Evolutionary conservation across 31 red algal genomes (phyloP).

Genomic region (Asparagopsis taxiformis): DNA sequence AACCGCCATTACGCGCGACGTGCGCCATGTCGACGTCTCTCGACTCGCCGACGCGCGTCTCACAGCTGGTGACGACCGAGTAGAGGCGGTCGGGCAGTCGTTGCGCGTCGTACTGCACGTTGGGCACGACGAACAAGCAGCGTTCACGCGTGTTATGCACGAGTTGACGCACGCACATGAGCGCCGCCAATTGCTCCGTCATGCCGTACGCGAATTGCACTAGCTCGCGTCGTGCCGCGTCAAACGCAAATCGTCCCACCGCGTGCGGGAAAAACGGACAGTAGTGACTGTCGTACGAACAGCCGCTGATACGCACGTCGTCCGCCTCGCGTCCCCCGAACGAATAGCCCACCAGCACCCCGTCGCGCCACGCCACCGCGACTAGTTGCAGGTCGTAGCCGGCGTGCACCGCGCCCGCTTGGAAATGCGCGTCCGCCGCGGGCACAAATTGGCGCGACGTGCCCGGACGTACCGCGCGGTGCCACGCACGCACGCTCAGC

Average conservation of each 20-base stretch:
- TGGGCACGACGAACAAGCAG: conserved; percentile 16
- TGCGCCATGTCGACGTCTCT: too few relatives aligned
- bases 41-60: too few relatives aligned
- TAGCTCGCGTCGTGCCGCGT: conserved; percentile 25
- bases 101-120: background rate
- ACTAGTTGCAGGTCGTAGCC: conserved; percentile 48
- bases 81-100: too few relatives aligned
- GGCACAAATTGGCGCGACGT: too few relatives aligned
- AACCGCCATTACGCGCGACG: too few relatives aligned
- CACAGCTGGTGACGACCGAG: too few relatives aligned
- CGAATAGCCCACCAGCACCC: conserved; percentile 30
- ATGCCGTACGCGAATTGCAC: conserved; percentile 11
- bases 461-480: too few relatives aligned
- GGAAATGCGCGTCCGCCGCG: background rate
- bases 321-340: conserved; percentile 13
- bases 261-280: conserved; percentile 40
- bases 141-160: conserved; percentile 26
- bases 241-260: conserved; percentile 62
- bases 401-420: conserved; percentile 1
- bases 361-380: conserved; percentile 10
- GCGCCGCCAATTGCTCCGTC: conserved; percentile 16
- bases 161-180: too few relatives aligned
- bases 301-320: background rate
- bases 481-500: background rate
- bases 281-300: conserved; percentile 12